phyloP scores from a whole-genome alignment of 805 yeast genomes.

The Jamesozyma jinghongensis region DNA sequence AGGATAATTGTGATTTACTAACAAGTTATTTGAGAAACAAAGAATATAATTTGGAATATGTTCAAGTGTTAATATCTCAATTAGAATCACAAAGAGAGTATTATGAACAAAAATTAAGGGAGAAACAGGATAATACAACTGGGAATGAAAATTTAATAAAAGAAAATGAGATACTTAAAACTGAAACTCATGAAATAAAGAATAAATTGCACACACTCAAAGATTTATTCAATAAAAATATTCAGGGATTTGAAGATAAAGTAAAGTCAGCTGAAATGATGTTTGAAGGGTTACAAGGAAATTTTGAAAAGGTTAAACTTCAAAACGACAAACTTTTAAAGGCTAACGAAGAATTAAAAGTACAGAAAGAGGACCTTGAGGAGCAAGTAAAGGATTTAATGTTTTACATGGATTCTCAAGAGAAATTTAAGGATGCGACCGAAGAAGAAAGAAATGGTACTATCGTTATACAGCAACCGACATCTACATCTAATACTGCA shows the following conservation, averaged over 20 bases:
- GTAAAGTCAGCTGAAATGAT: slow-evolving; percentile 28
- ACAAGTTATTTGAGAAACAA: slow-evolving; percentile 34
- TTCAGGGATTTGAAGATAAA: slow-evolving; percentile 14
- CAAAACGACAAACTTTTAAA: slow-evolving; percentile 32
- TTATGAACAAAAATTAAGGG: slow-evolving; percentile 48
- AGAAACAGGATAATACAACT: slow-evolving; percentile 4
- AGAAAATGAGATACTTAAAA: slow-evolving; percentile 20
- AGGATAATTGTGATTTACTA: slow-evolving; percentile 10
- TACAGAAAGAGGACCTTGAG: slow-evolving; percentile 40
- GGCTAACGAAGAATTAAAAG: slow-evolving; percentile 29
- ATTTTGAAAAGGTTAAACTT: slow-evolving; percentile 35
- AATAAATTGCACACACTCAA: slow-evolving; percentile 3
- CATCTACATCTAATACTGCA: slow-evolving; percentile 1
- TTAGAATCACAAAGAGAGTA: slow-evolving; percentile 79
- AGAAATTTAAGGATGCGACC: slow-evolving; percentile 59
- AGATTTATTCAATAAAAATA: slow-evolving; percentile 7
- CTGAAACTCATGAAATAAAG: neutral
- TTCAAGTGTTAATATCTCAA: slow-evolving; percentile 68
- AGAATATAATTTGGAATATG: slow-evolving; percentile 68
- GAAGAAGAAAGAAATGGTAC: slow-evolving; percentile 70
- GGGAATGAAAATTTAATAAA: slow-evolving; percentile 5
- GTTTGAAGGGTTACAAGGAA: slow-evolving; percentile 39
- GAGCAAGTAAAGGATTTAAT: slow-evolving; percentile 69
- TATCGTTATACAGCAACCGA: slow-evolving; percentile 35
- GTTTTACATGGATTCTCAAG: slow-evolving; percentile 69